Percentiles rank a stretch among this genome's conserved stretches.
These are phyloP conservation scores for Cetradonia linearis DNA, from an alignment of 495 filamentous ascomycete genomes.

Conservation along the genomic window DNA sequence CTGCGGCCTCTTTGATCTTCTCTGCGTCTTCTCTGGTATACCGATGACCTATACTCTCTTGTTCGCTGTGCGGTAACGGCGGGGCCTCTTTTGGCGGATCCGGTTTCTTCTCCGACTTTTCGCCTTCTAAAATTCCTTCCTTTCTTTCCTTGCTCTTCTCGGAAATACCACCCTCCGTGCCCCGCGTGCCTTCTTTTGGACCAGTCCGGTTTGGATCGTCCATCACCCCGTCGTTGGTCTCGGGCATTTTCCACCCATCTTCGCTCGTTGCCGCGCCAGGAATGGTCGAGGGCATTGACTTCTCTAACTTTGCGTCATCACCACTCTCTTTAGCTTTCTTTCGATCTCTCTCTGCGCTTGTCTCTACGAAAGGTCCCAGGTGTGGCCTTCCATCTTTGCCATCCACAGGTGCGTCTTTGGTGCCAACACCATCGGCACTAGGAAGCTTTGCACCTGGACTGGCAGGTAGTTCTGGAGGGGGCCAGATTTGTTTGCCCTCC, in stretches of 20 bases:
- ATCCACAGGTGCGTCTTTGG: conserved; percentile 86
- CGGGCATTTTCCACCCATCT: conserved; percentile 61
- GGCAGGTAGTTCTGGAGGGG: conserved; percentile 14
- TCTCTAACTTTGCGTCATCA: conserved; percentile 26
- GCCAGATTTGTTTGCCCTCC: conserved; percentile 19
- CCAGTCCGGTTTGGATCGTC: conserved; percentile 63
- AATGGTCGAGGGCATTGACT: conserved; percentile 30
- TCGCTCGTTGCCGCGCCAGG: conserved; percentile 29
- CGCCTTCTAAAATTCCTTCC: conserved; percentile 45
- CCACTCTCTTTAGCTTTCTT: conserved; percentile 39
- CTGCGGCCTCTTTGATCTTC: conserved; percentile 31
- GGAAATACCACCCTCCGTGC: conserved; percentile 76
- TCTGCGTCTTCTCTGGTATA: conserved; percentile 30
- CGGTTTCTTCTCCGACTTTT: conserved; percentile 60
- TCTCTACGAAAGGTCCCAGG: conserved; percentile 75
- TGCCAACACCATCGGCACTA: conserved; percentile 45
- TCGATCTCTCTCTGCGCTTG: conserved; percentile 48
- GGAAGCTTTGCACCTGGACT: conserved; percentile 24
- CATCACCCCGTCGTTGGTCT: conserved; percentile 83
- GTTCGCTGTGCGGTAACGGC: conserved; percentile 68
- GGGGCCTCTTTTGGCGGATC: conserved; percentile 76
- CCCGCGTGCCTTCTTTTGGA: conserved; percentile 75
- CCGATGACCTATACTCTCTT: conserved; percentile 43
- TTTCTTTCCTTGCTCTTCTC: conserved; percentile 68
- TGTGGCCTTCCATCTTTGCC: conserved; percentile 95